Base-by-base conservation (phyloP, 2,329 filamentous ascomycete genomes). In the Colletotrichum paranaense region DNA sequence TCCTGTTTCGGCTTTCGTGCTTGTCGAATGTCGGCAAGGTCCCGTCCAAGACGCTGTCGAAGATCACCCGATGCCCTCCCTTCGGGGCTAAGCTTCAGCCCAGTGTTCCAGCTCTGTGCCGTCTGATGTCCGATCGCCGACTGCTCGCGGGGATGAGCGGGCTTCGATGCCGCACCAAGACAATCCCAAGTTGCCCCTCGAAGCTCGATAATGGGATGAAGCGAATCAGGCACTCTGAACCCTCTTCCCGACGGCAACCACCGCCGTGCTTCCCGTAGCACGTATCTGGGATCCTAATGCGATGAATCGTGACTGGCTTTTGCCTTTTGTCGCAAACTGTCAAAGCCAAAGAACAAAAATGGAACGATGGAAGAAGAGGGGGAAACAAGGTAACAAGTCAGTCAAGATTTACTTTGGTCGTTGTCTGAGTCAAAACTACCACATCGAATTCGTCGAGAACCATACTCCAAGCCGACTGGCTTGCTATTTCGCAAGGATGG, bases 51-150 rank as follows among this genome's bases (percentile, higher is more conserved):
- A 49, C 42, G 42, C 19, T 22, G 42, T 49, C 38, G 19, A 49
- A 49, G 57, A 68, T 58, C 52, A 30, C 59, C 66, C 32, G 59
- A 42, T 42, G 22, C 58, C 30, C 53, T 19, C 26, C 30, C 53
- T 19, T 28, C 52, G 14, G 32, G 22, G 32, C 14, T 60, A 73
- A 65, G 67, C 70, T 73, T 60, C 67, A 65, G 49, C 26, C 70
- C 67, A 70, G 70, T 70, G 70, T 73, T 73, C 70, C 70, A 70
- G 70, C 60, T 70, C 32, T 32, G 55, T 65, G 70, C 60, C 70
- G 67, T 73, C 70, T 60, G 67, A 73, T 64, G 55, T 70, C 66
- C 16, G 56, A 73, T 70, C 67, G 67, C 67, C 60, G 58, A 70
- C 59, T 30, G 12, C 35, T 62, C 55, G 59, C 46, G 42, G 59